Evolutionary conservation across 495 filamentous ascomycete species (phyloP), one percentile per base, ranked within the genome.

Genomic region (Astrothelium macrocarpum): DNA sequence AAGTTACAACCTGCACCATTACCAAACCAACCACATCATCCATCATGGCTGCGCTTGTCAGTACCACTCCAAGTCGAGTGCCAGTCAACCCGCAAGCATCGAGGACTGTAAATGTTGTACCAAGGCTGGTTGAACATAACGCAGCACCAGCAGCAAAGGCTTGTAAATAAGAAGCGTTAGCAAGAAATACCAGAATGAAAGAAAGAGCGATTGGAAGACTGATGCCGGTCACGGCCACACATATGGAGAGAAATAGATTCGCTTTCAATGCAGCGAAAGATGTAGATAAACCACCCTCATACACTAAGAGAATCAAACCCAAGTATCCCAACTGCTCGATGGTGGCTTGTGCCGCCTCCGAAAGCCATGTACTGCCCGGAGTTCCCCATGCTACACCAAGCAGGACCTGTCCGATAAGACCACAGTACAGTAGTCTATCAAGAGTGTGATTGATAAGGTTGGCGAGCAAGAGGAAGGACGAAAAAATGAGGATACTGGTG

Each of bases 11-110:
- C 67, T 89, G 84, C 23, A 90, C 85, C 81, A 93, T 87, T 1
- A 94, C 81, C n/a, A 94, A 73, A 0, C 90, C 89, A 18, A 88
- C 80, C 1, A 94, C 87, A 75, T 93, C 90, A 72, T 94, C 90
- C 68, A 95, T 79, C 81, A 94, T 87, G 23, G 89, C 90, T 2
- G 87, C 88, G 62, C 82, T 84, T 11, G 81, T 80, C 0, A 90
- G 80, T 0, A 94, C 85, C 0, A 82, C 81, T 0, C 90, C 90
- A 1, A 92, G 73, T 2, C 87, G 79, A 1, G 86, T 89, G 2
- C 77, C 71, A 25, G 78, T 76, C 14, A 87, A 75, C 9, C 76
- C 78, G 0, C 79, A 81, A 42, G 83, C 81, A 14, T 76, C 76
- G 0, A 95, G 78, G 32, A 94, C 83, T 2, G 87, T 83, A 62